A percentile compares a stretch with the other conserved stretches of the same genome.
phyloP scores from a whole-genome alignment of 352 stramenopile species.

The Globisporangium echinulatum region DNA sequence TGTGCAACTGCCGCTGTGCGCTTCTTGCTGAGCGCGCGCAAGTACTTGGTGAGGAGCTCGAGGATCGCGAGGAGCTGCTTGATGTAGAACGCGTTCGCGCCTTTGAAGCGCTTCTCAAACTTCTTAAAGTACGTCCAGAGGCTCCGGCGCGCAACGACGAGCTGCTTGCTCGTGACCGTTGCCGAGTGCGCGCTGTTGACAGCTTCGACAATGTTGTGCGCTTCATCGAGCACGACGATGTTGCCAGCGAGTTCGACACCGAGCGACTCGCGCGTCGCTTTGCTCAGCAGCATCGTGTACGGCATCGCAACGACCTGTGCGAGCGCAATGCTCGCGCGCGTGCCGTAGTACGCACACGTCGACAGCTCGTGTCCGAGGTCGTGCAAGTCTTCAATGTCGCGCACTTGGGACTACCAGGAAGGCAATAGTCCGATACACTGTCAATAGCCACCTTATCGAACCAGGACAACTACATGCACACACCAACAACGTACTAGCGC shows the following conservation, averaged over 20 bases:
- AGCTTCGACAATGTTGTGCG: constrained; percentile 98
- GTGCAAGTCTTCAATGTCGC: constrained; percentile 96
- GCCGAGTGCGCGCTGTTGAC: constrained; percentile 91
- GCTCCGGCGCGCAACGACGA: constrained; percentile 60
- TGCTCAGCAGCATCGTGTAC: constrained; percentile 91
- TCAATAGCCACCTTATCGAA: too few relatives aligned
- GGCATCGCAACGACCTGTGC: constrained; percentile 90
- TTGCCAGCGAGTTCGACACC: constrained; percentile 81
- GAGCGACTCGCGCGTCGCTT: constrained; percentile 86
- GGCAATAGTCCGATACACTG: too few relatives aligned
- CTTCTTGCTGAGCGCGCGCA: constrained; percentile 47
- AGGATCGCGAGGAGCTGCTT: constrained; percentile 82
- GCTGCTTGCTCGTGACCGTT: constrained; percentile 62
- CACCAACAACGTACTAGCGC: constrained; percentile 43
- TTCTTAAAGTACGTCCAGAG: constrained; percentile 86
- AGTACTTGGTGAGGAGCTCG: constrained; percentile 70
- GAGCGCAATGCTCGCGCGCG: constrained; percentile 81
- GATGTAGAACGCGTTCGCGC: constrained; percentile 87
- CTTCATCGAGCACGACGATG: constrained; percentile 98
- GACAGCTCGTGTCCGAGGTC: constrained; percentile 85
- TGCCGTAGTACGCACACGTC: constrained; percentile 97
- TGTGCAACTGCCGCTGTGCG: neutral
- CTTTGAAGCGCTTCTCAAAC: constrained; percentile 85
- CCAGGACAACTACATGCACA: too few relatives aligned
- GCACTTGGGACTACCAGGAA: constrained; percentile 50